phyloP scores from a whole-genome alignment of 257 asterid genomes.

The Haberlea rhodopensis region DNA sequence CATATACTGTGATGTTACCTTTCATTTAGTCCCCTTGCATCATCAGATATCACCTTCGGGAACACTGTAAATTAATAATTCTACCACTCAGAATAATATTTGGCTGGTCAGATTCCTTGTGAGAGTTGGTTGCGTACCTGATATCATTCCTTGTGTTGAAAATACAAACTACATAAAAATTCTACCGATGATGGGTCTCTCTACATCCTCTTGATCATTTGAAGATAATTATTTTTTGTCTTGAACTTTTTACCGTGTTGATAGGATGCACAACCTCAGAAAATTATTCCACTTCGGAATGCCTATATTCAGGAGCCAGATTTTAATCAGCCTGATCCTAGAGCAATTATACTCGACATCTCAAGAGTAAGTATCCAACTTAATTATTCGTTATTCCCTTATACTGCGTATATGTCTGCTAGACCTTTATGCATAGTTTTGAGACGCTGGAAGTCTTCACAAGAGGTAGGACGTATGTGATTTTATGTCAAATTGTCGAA shows the following conservation, averaged over 20 bases:
- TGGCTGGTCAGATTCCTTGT: no score
- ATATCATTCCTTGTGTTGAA: no score
- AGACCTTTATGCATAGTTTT: conserved; percentile 65
- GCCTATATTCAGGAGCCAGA: conserved; percentile 82
- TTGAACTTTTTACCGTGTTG: conserved; percentile 1
- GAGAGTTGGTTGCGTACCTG: no score
- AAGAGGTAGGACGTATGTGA: conserved; percentile 76
- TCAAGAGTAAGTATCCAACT: conserved; percentile 52
- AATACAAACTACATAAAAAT: no score
- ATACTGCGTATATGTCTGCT: conserved; percentile 16
- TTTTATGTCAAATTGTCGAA: conserved; percentile 31
- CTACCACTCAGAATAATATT: no score
- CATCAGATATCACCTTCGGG: no score
- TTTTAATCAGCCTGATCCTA: conserved; percentile 70
- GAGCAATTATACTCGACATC: conserved; percentile 55
- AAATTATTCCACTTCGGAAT: conserved; percentile 81
- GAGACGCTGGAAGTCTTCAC: conserved; percentile 80
- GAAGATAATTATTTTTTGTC: no score
- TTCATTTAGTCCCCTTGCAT: no score
- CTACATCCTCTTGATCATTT: no score
- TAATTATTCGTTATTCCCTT: conserved; percentile 13
- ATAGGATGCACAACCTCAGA: conserved; percentile 92
- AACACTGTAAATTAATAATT: no score
- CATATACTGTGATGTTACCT: no score
- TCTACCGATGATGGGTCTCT: no score